Evolutionary conservation across 805 yeast genomes (phyloP).

Genomic region (Cyberlindnera galapagoensis): DNA sequence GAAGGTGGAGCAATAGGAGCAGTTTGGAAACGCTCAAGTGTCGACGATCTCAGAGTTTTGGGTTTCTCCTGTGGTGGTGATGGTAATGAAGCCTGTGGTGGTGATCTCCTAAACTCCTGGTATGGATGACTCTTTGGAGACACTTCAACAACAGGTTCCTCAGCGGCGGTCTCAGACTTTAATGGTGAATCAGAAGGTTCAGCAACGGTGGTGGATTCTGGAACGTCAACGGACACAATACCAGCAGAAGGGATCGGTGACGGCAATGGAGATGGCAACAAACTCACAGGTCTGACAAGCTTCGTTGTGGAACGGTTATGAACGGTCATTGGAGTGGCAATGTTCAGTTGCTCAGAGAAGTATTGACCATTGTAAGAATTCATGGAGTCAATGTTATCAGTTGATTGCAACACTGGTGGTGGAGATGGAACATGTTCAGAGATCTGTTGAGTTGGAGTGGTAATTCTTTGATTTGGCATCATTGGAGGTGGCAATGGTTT

Average conservation of each 20-base stretch:
- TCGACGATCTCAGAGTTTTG: slow-evolving; percentile 12
- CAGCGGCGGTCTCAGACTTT: too few species aligned
- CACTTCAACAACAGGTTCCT: too few species aligned
- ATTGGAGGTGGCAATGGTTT: slow-evolving; percentile 18
- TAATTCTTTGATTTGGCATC: slow-evolving; percentile 17
- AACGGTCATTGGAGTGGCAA: slow-evolving; percentile 10
- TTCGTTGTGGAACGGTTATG: too few species aligned
- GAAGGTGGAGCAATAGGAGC: slow-evolving; percentile 9
- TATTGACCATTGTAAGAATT: slow-evolving; percentile 6
- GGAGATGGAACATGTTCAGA: slow-evolving; percentile 8
- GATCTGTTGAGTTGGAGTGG: slow-evolving; percentile 18
- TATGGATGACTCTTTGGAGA: too few species aligned
- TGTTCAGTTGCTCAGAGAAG: slow-evolving; percentile 7
- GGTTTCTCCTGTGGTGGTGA: too few species aligned
- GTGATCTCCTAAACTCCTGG: not conserved
- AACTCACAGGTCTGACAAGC: too few species aligned
- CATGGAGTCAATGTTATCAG: slow-evolving; percentile 16
- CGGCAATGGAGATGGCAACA: too few species aligned
- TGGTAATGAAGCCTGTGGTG: too few species aligned
- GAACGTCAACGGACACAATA: too few species aligned
- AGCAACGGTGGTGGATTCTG: too few species aligned
- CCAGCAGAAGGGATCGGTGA: too few species aligned
- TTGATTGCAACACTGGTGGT: slow-evolving; percentile 15
- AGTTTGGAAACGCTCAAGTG: slow-evolving; percentile 10
- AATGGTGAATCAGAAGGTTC: too few species aligned